Evolutionary conservation across 2,329 filamentous ascomycete genomes (phyloP).

Genomic region (Hypoxylon sp.): DNA sequence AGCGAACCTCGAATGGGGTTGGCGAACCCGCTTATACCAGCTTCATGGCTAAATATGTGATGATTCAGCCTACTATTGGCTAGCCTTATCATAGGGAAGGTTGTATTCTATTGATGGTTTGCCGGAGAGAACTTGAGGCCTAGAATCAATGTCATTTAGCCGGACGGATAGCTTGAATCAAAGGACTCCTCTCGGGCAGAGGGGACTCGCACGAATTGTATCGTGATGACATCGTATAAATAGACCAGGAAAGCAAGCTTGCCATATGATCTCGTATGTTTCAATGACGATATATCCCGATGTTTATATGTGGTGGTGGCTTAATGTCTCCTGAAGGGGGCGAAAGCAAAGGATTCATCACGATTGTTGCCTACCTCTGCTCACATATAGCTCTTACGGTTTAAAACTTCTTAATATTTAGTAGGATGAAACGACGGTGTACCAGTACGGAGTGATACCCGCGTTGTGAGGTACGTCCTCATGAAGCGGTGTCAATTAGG

Average conservation of each 20-base stretch:
- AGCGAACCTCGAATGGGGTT: slow-evolving; percentile 5
- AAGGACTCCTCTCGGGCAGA: slow-evolving; percentile 10
- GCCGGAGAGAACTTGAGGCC: neutral
- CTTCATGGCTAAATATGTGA: slow-evolving; percentile 27
- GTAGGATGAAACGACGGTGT: no score
- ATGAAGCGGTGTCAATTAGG: no score
- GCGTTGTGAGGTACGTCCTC: no score
- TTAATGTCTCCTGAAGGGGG: neutral
- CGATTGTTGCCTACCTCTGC: no score
- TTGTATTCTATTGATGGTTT: slow-evolving; percentile 3
- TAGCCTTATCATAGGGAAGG: slow-evolving; percentile 18
- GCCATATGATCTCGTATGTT: slow-evolving; percentile 16
- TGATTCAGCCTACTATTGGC: slow-evolving; percentile 23
- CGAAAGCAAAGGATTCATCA: neutral
- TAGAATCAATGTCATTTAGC: slow-evolving; percentile 30
- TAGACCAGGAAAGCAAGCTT: slow-evolving; percentile 1
- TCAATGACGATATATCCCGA: slow-evolving; percentile 1
- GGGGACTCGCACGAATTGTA: neutral
- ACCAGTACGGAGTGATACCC: no score
- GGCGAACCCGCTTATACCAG: neutral
- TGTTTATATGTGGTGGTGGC: neutral
- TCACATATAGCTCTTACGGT: no score
- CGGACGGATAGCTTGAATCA: slow-evolving; percentile 15
- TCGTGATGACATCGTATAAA: slow-evolving; percentile 3
- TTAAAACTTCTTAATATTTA: no score